Evolutionary conservation across 306 rosid species (phyloP).

Genomic region (Cucurbita pepo): DNA sequence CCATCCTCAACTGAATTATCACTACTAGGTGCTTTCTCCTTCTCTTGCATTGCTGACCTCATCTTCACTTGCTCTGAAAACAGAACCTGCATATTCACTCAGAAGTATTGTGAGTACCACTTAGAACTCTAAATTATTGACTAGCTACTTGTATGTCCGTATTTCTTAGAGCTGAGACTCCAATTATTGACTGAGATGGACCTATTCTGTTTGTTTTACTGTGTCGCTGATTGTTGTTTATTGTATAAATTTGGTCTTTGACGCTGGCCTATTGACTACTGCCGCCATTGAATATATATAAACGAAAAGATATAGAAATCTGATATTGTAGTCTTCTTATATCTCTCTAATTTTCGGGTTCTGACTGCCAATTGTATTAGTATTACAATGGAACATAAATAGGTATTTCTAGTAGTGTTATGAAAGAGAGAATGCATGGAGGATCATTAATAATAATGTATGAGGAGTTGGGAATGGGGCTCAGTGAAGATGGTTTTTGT

Average conservation of each 20-base stretch:
- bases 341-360: not conserved
- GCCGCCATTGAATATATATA: not conserved
- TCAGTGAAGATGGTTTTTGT: not conserved
- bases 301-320: not conserved
- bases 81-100: slow-evolving; percentile 43
- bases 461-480: not conserved
- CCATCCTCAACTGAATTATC: slow-evolving; percentile 37
- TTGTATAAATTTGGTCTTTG: not conserved
- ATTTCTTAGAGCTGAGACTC: not conserved
- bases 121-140: not conserved
- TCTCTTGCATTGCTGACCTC: slow-evolving; percentile 64
- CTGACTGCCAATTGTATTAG: not conserved
- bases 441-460: not conserved
- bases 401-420: not conserved
- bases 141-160: not conserved
- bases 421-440: not conserved
- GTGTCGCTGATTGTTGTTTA: not conserved
- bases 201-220: not conserved
- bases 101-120: not conserved
- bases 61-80: slow-evolving; percentile 77
- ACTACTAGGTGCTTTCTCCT: slow-evolving; percentile 36
- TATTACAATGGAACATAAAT: not conserved
- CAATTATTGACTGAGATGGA: not conserved
- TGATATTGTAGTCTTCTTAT: not conserved
- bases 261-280: not conserved